A percentile compares a stretch with the other conserved stretches of the same genome.
phyloP scores from a whole-genome alignment of 345 rosid genomes.

The Murraya koenigii region DNA sequence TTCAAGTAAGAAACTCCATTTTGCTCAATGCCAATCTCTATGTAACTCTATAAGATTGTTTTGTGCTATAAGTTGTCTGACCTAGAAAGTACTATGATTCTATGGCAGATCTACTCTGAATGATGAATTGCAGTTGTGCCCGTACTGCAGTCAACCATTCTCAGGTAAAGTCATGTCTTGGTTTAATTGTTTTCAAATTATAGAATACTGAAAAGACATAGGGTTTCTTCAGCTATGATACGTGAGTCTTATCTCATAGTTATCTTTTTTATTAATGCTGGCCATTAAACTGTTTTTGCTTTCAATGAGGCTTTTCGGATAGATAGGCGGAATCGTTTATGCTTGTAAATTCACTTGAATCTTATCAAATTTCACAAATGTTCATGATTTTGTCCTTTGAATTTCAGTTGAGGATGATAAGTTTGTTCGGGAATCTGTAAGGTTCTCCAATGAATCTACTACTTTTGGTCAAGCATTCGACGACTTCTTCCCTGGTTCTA shows the following conservation, averaged over 20 bases:
- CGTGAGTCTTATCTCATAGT: background rate
- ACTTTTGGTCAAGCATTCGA: constrained; percentile 42
- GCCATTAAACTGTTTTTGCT: background rate
- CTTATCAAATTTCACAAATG: background rate
- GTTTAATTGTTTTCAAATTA: background rate
- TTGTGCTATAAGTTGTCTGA: constrained; percentile 10
- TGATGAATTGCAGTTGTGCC: constrained; percentile 84
- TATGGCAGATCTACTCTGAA: constrained; percentile 65
- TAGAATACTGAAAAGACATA: background rate
- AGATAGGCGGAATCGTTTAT: background rate
- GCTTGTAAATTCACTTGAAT: background rate
- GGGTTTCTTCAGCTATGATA: background rate
- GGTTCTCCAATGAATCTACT: constrained; percentile 55
- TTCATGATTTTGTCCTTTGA: constrained; percentile 4
- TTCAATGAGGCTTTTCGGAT: background rate
- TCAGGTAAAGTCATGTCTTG: constrained; percentile 48
- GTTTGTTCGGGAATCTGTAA: constrained; percentile 72
- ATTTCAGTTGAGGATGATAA: constrained; percentile 71
- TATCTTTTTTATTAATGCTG: background rate
- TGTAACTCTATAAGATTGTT: constrained; percentile 1
- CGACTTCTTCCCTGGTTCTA: constrained; percentile 46
- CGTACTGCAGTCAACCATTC: constrained; percentile 90
- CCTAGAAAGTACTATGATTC: constrained; percentile 6
- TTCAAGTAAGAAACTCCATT: constrained; percentile 73
- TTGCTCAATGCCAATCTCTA: background rate